These are phyloP conservation scores for Pontederia paniculata DNA, from an alignment of 176 grass and related monocot genomes.

Conservation along the genomic window DNA sequence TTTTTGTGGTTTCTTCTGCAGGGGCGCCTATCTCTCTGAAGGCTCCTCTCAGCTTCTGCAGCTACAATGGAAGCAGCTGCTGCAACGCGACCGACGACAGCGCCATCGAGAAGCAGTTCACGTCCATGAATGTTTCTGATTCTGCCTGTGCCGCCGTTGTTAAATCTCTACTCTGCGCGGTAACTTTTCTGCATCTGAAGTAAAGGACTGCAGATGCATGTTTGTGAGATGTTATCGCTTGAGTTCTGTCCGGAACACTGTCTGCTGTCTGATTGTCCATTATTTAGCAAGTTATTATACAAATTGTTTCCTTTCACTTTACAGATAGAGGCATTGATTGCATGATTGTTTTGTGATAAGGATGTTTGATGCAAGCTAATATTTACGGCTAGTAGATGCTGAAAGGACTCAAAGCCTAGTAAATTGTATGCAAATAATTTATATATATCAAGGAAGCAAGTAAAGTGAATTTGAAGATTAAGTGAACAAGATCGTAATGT, in stretches of 20 bases:
- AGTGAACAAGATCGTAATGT: no score
- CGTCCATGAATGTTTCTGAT: constrained; percentile 61
- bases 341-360: no score
- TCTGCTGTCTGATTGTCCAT: no score
- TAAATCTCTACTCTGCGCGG: constrained; percentile 63
- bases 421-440: no score
- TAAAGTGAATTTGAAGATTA: no score
- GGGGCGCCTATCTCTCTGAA: constrained; percentile 52
- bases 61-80: constrained; percentile 64
- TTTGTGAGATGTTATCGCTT: background rate
- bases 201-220: background rate
- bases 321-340: no score
- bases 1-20: constrained; percentile 6
- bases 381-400: no score
- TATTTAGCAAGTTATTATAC: no score
- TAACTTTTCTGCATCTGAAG: constrained; percentile 9
- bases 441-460: no score
- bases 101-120: constrained; percentile 36
- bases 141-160: constrained; percentile 46
- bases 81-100: constrained; percentile 68
- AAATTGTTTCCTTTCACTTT: no score
- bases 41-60: constrained; percentile 54
- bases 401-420: no score
- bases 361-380: no score
- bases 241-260: background rate